Conservation (phyloP, 768 basidiomycete genomes). For the Multifurca ochricompacta region DNA sequence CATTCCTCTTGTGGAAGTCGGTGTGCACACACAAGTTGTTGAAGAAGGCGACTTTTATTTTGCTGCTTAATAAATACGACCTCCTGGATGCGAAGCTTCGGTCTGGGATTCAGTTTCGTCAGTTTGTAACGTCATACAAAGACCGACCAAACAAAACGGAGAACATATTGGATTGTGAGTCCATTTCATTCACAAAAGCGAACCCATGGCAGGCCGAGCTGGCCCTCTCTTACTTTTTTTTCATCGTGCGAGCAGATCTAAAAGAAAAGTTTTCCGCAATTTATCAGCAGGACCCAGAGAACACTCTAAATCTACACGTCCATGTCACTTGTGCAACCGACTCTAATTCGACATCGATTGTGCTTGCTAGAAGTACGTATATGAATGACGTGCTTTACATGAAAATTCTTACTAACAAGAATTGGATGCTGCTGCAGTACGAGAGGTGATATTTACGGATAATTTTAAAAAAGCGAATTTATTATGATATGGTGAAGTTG, state of each 20-base stretch:
- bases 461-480: constrained; percentile 23
- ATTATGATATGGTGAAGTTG: constrained; percentile 14
- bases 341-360: constrained; percentile 37
- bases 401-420: neutral
- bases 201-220: neutral
- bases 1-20: constrained; percentile 50
- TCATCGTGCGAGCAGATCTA: constrained; percentile 44
- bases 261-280: constrained; percentile 42
- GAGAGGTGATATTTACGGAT: constrained; percentile 24
- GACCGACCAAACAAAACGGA: constrained; percentile 45
- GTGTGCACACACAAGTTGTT: constrained; percentile 54
- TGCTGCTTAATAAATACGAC: constrained; percentile 59
- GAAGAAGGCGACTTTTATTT: constrained; percentile 43
- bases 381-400: neutral
- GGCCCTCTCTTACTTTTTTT: neutral
- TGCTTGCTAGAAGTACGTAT: constrained; percentile 42
- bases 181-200: neutral
- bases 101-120: constrained; percentile 44
- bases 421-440: constrained; percentile 19
- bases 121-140: constrained; percentile 47
- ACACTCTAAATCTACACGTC: constrained; percentile 40
- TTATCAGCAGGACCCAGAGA: constrained; percentile 43
- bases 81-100: constrained; percentile 47
- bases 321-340: constrained; percentile 55
- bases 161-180: constrained; percentile 46